phyloP scores from a whole-genome alignment of 192 early-diverging fungal genomes.

The Umbelopsis vinacea region DNA sequence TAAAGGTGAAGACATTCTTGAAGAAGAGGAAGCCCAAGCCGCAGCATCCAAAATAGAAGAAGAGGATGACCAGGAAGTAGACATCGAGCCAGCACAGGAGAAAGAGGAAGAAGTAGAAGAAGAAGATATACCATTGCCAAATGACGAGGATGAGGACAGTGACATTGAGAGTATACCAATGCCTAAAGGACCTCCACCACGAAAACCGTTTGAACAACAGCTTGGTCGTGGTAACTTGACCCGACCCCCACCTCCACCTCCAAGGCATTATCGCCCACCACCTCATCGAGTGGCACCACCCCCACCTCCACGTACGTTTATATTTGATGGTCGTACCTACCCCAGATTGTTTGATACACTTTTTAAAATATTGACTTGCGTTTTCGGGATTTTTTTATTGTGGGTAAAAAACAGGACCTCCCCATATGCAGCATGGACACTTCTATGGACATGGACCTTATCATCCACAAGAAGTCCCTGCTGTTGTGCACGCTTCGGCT shows the following conservation, averaged over 20 bases:
- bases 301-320: slow-evolving; percentile 23
- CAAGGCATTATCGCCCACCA: slow-evolving; percentile 28
- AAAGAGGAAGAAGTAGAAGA: background rate
- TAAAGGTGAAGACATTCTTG: background rate
- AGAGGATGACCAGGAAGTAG: background rate
- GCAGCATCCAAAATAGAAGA: background rate
- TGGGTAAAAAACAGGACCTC: background rate
- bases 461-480: background rate
- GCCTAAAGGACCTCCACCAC: slow-evolving; percentile 47
- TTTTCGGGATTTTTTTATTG: no score
- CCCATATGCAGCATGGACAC: background rate
- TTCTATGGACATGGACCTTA: background rate
- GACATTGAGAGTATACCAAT: slow-evolving; percentile 39
- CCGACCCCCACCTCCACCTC: slow-evolving; percentile 27
- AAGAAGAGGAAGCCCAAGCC: slow-evolving; percentile 10
- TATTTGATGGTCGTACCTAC: background rate
- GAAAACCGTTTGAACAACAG: slow-evolving; percentile 41
- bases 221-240: slow-evolving; percentile 11
- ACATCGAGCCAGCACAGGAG: background rate
- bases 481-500: background rate
- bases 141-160: slow-evolving; percentile 24
- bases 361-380: no score
- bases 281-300: slow-evolving; percentile 20
- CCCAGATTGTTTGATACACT: background rate
- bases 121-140: background rate